Conservation (phyloP, 345 rosid species). For the Citrus inodora region DNA sequence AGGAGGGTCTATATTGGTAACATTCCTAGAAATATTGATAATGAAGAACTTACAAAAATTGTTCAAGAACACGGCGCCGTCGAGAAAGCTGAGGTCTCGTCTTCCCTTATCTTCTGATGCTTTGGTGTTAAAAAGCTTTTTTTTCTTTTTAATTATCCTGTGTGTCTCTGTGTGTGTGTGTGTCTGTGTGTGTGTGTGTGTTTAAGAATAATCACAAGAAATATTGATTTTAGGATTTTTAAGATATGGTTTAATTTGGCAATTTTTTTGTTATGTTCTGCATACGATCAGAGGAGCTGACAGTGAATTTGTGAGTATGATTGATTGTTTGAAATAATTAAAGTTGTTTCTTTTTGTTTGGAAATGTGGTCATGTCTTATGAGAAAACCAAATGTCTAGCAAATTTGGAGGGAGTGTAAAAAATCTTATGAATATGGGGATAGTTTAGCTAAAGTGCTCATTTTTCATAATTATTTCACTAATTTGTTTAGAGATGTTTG, state of each 20-base stretch:
- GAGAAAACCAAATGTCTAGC: not conserved
- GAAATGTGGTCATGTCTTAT: not conserved
- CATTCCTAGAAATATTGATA: conserved; percentile 63
- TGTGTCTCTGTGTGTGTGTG: too few species aligned
- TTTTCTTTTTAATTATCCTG: not conserved
- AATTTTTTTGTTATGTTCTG: not conserved
- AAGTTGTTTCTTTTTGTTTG: not conserved
- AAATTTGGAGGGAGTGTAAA: not conserved
- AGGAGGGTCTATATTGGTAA: conserved; percentile 72
- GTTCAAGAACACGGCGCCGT: conserved; percentile 79
- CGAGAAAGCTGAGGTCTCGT: conserved; percentile 68
- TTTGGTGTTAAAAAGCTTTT: not conserved
- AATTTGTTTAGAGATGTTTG: not conserved
- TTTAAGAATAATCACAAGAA: not conserved
- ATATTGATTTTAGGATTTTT: not conserved
- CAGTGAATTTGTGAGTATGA: not conserved
- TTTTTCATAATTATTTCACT: not conserved
- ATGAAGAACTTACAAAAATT: conserved; percentile 55
- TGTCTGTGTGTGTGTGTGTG: too few species aligned
- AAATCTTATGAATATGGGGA: not conserved
- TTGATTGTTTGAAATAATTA: not conserved
- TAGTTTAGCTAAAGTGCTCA: not conserved
- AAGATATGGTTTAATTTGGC: not conserved
- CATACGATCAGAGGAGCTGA: not conserved
- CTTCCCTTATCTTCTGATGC: not conserved